Percentiles rank a stretch among this genome's conserved stretches.
These are phyloP conservation scores for Russula dissimulans DNA, from an alignment of 768 basidiomycete genomes.

Conservation along the genomic window DNA sequence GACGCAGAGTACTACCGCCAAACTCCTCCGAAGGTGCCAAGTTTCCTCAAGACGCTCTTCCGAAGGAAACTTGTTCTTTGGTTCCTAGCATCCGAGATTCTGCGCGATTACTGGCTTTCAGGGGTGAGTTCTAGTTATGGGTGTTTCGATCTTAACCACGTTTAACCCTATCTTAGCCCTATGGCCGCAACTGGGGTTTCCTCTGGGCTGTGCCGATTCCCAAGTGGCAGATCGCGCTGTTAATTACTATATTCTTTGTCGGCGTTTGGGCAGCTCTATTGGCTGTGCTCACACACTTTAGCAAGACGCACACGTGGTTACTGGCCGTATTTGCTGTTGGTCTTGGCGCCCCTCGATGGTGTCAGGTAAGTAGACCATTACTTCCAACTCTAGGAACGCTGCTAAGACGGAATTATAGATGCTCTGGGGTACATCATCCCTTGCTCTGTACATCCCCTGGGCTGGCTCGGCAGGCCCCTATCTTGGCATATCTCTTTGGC, in stretches of 20 bases:
- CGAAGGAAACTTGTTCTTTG: conserved; percentile 86
- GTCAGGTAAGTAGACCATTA: conserved; percentile 47
- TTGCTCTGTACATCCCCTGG: conserved; percentile 92
- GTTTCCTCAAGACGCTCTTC: conserved; percentile 84
- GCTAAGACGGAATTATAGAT: conserved; percentile 38
- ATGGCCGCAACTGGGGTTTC: conserved; percentile 93
- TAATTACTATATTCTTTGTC: conserved; percentile 79
- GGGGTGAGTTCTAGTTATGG: conserved; percentile 43
- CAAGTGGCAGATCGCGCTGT: conserved; percentile 73
- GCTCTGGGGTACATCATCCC: conserved; percentile 91
- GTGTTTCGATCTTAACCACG: neutral
- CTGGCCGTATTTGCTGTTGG: conserved; percentile 93
- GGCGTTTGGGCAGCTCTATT: conserved; percentile 76
- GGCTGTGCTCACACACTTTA: conserved; percentile 69
- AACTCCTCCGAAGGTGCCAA: conserved; percentile 90
- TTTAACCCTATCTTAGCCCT: conserved; percentile 42
- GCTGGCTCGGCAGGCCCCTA: conserved; percentile 80
- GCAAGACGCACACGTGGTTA: conserved; percentile 93
- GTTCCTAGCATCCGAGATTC: conserved; percentile 88
- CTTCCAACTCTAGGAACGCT: neutral
- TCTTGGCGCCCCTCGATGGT: conserved; percentile 90
- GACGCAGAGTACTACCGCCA: conserved; percentile 74
- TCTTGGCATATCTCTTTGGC: conserved; percentile 82
- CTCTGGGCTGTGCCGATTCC: conserved; percentile 79
- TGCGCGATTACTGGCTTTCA: conserved; percentile 90